Conservation (phyloP, 2,329 filamentous ascomycete species). For the Grosmannia clavigera region DNA sequence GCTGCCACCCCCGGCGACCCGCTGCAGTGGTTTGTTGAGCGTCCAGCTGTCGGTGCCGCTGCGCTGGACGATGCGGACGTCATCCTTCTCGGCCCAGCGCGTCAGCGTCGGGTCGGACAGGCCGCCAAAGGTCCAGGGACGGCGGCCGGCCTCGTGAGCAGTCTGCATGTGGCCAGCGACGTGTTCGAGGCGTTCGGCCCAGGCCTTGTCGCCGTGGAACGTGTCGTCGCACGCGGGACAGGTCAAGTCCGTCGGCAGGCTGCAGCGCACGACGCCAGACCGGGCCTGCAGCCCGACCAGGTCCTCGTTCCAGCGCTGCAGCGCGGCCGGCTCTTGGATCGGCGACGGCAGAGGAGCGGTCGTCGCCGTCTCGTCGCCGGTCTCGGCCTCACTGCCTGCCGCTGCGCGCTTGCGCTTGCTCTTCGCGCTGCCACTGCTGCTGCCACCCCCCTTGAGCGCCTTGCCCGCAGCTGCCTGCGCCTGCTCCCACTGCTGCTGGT, state of each 20-base stretch:
- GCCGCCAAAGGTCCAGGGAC: slow-evolving; percentile 16
- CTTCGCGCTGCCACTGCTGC: background rate
- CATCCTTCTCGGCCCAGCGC: slow-evolving; percentile 23
- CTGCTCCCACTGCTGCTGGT: background rate
- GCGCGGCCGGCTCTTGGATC: background rate
- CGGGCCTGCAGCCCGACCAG: slow-evolving; percentile 41
- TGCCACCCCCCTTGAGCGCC: too few species aligned
- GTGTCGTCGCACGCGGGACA: slow-evolving; percentile 50
- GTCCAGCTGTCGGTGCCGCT: background rate
- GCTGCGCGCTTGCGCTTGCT: background rate
- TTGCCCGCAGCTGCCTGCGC: background rate
- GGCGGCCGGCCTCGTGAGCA: slow-evolving; percentile 16
- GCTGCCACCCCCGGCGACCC: background rate
- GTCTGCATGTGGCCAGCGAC: slow-evolving; percentile 66
- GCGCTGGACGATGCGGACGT: slow-evolving; percentile 15
- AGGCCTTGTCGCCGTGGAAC: slow-evolving; percentile 54
- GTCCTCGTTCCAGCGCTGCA: slow-evolving; percentile 34
- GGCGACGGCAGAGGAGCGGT: too few species aligned
- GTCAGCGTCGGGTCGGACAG: slow-evolving; percentile 23
- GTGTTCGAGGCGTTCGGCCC: slow-evolving; percentile 80
- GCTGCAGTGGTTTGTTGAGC: background rate
- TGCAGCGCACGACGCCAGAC: slow-evolving; percentile 48
- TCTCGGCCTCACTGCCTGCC: background rate
- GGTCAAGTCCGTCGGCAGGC: slow-evolving; percentile 43
- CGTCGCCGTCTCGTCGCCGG: too few species aligned